Evolutionary conservation across 108 stramenopile species (phyloP).

Genomic region (Cyclotella sp.): DNA sequence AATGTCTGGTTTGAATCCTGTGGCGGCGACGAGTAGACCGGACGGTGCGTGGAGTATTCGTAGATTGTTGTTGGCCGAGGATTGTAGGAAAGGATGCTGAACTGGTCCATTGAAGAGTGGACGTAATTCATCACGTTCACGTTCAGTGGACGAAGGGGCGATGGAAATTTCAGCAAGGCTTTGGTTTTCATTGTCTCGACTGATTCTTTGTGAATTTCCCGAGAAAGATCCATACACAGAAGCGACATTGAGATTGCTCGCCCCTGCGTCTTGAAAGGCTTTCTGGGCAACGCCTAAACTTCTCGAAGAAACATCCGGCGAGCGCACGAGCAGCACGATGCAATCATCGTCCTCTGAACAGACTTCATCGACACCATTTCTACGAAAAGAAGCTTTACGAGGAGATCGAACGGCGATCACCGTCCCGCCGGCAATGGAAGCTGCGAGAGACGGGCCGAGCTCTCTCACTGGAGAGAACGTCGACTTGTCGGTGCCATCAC

Average conservation of each 20-base stretch:
- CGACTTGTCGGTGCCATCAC: slow-evolving; percentile 8
- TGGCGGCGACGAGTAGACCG: slow-evolving; percentile 46
- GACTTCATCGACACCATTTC: background rate
- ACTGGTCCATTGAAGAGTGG: slow-evolving; percentile 44
- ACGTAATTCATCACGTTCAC: slow-evolving; percentile 4
- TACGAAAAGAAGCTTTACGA: no score
- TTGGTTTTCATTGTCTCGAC: background rate
- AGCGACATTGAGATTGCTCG: slow-evolving; percentile 31
- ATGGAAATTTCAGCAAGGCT: background rate
- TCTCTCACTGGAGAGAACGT: slow-evolving; percentile 45
- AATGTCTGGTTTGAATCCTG: slow-evolving; percentile 54
- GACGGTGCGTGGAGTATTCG: slow-evolving; percentile 81
- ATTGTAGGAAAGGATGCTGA: slow-evolving; percentile 19
- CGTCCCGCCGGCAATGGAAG: slow-evolving; percentile 53
- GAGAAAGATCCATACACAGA: slow-evolving; percentile 29
- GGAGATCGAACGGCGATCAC: slow-evolving; percentile 45
- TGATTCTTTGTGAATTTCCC: background rate
- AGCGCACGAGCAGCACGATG: slow-evolving; percentile 47
- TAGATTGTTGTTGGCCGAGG: slow-evolving; percentile 65
- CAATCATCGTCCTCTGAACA: slow-evolving; percentile 31
- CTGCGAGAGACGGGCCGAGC: slow-evolving; percentile 52
- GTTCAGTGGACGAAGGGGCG: no score
- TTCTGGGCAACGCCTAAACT: no score
- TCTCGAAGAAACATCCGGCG: no score
- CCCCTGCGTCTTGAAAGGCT: background rate